Evolutionary conservation across 2,329 filamentous ascomycete genomes (phyloP).

Genomic region (Cladosporium sp.): DNA sequence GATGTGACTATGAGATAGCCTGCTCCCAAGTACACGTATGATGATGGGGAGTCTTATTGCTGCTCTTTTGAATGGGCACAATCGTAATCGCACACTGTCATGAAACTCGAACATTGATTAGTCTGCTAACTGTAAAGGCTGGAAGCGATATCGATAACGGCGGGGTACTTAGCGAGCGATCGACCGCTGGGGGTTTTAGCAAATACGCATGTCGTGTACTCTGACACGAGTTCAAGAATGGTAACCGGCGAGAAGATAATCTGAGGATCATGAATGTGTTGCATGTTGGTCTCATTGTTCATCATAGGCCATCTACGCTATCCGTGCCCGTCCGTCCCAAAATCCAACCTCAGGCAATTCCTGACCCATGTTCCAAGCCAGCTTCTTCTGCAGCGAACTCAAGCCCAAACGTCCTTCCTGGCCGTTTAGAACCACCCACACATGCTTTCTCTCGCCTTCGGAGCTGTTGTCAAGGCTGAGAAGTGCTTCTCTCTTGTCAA

Average conservation of each 20-base stretch:
- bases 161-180: neutral
- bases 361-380: slow-evolving; percentile 18
- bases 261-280: neutral
- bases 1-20: neutral
- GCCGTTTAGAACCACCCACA: slow-evolving; percentile 23
- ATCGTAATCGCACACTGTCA: neutral
- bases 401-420: slow-evolving; percentile 17
- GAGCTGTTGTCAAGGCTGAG: slow-evolving; percentile 21
- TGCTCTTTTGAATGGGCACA: neutral
- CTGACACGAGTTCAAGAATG: neutral
- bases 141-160: slow-evolving; percentile 7
- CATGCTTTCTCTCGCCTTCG: slow-evolving; percentile 7
- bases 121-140: neutral
- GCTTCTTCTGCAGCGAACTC: slow-evolving; percentile 16
- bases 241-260: neutral
- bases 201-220: neutral
- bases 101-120: neutral
- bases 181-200: neutral
- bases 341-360: slow-evolving; percentile 15
- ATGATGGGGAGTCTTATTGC: neutral
- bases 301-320: neutral
- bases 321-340: slow-evolving; percentile 18
- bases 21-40: neutral
- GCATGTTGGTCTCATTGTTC: neutral
- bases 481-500: slow-evolving; percentile 26